Evolutionary conservation across 2,329 filamentous ascomycete species (phyloP), one percentile per base, ranked within the genome.

Genomic region (Trichoderma brevicompactum): DNA sequence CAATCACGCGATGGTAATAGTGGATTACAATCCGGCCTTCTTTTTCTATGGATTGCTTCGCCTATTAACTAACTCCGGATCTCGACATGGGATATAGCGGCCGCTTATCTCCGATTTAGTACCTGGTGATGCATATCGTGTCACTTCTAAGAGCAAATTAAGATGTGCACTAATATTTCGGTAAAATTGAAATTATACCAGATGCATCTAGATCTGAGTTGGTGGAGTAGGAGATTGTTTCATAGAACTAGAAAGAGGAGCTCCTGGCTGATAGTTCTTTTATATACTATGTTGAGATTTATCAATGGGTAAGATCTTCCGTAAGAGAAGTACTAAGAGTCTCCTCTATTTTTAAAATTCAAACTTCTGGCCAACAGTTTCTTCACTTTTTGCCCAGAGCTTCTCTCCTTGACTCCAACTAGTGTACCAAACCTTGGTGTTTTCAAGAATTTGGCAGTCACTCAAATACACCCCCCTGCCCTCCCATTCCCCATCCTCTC

Each of bases 401-500:
- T 63, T 63, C 40, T 63, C 49, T 7, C n/a, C 60, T 17, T 63
- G 19, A 15, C 48, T 46, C 60, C 60, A 63, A 12, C 60, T 63
- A 3, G 49, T 54, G 12, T 15, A 38, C 60, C 60, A 63, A 32
- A 54, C 28, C 49, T 54, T 63, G 9, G 40, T 17, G 15, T 23
- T 43, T 7, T 54, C 60, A 5, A 17, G 19, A 32, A 63, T 32
- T 40, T 63, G 60, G 4, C 60, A 63, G 7, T 63, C 60, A 5
- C 40, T 53, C 60, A 63, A 4, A 28, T 28, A 63, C 60, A 63
- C 60, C 2, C 60, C 60, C 40, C 60, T 63, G 2, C 60, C 60
- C 5, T 63, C 60, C 60, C 60, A 63, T 13, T 63, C 49, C 41
- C 60, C 60, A 46, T 63, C 49, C 9, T 63, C 60, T 8, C 60